Evolutionary conservation across 148 eudicot genomes (phyloP), one percentile per base, ranked within the genome.

Genomic region (Diospyros lotus): DNA sequence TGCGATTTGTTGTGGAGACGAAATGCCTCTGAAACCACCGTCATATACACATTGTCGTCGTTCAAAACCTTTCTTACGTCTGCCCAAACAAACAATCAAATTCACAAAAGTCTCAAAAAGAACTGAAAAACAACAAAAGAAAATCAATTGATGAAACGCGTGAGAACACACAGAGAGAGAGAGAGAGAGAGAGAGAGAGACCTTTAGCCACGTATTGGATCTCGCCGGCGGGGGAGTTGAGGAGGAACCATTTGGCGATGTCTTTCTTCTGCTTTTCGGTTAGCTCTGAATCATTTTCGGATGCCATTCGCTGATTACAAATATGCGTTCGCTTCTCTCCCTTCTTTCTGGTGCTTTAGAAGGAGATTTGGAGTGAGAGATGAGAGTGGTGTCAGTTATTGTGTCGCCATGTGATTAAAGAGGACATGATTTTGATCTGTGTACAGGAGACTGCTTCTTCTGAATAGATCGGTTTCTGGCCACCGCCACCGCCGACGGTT

Each of bases 161-260:
- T 1, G 14, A 53, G 18, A 12, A 66, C 4, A 17, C n/a, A n/a
- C n/a, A n/a, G n/a, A n/a, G n/a, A n/a, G 41, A 15, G 28, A 28
- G 28, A 28, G 43, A 50, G 39, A 67, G 46, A 4, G 3, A 64
- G 8, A 28, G 56, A 56, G 54, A 64, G 10, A 5, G n/a, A 95
- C 99, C 99, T 89, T 89, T 93, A 74, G 97, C 89, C 56, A 96
- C 88, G 83, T 89, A 96, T 71, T 89, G 92, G 74, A 93, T 91
- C 84, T 93, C 99, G 60, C 99, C 99, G 67, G 98, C 88, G 58
- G 99, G 99, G 65, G 98, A 82, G 68, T 93, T 93, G 13, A 93
- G 78, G 74, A 96, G 99, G 71, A 96, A 96, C 99, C 99, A 96
- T 79, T 93, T 93, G 61, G 98, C 99, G 71, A 93, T 91, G 80